These are phyloP conservation scores for Hypomontagnella submonticulosa DNA, from an alignment of 495 filamentous ascomycete genomes.

Conservation along the genomic window DNA sequence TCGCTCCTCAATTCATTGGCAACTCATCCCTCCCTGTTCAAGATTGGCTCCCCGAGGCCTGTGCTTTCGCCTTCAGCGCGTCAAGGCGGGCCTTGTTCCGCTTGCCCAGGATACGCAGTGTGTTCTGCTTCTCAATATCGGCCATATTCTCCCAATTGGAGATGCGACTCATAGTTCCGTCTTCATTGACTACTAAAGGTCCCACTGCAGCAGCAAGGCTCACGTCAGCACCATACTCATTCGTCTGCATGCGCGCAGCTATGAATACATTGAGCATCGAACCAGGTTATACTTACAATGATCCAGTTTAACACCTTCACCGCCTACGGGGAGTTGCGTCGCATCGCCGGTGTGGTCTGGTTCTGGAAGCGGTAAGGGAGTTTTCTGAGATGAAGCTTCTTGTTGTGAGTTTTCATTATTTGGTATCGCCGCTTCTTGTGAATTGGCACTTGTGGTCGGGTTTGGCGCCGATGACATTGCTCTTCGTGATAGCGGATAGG, in stretches of 20 bases:
- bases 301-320: conserved; percentile 36
- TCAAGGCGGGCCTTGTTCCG: conserved; percentile 70
- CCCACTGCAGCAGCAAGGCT: conserved; percentile 53
- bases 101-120: conserved; percentile 70
- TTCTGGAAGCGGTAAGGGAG: conserved; percentile 28
- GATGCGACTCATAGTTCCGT: conserved; percentile 73
- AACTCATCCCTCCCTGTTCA: background rate
- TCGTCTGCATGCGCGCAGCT: background rate
- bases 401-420: conserved; percentile 6
- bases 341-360: conserved; percentile 16
- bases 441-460: conserved; percentile 9
- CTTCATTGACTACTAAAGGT: conserved; percentile 73
- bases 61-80: conserved; percentile 57
- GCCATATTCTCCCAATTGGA: conserved; percentile 75
- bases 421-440: conserved; percentile 6
- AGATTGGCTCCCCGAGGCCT: conserved; percentile 10
- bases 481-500: conserved; percentile 23
- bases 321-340: conserved; percentile 32
- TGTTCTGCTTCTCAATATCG: conserved; percentile 69
- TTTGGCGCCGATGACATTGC: conserved; percentile 35
- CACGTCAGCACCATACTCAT: conserved; percentile 4
- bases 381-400: conserved; percentile 9
- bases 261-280: conserved; percentile 1
- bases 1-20: background rate
- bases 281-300: conserved; percentile 22